phyloP scores from a whole-genome alignment of 2,329 filamentous ascomycete genomes.

The Cadophora malorum region DNA sequence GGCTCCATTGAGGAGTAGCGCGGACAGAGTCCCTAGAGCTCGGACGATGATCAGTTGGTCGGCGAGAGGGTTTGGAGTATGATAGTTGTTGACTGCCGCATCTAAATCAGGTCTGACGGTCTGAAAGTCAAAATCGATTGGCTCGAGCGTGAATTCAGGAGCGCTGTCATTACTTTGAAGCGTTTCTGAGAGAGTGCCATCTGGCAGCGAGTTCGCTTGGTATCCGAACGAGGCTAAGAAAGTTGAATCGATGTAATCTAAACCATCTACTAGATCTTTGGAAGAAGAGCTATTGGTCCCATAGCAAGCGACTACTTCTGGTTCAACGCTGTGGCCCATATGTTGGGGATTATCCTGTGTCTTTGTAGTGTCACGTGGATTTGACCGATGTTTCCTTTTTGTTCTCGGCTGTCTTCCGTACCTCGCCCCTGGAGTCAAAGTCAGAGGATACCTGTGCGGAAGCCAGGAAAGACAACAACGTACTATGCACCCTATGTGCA shows the following conservation, averaged over 20 bases:
- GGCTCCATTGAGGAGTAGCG: constrained; percentile 25
- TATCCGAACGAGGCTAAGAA: background rate
- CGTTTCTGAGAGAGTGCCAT: background rate
- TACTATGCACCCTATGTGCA: constrained; percentile 29
- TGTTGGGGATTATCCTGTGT: too few species aligned
- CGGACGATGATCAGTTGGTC: constrained; percentile 19
- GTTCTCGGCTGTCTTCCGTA: background rate
- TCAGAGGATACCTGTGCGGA: background rate
- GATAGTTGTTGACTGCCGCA: background rate
- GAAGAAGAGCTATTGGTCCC: background rate
- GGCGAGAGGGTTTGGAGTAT: constrained; percentile 12
- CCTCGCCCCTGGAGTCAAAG: background rate
- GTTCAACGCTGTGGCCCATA: too few species aligned
- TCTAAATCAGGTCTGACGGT: background rate
- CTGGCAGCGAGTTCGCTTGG: background rate
- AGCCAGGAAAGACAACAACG: background rate
- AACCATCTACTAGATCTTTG: background rate
- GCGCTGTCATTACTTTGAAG: background rate
- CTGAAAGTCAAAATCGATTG: background rate
- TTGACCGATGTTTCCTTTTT: background rate
- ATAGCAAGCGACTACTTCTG: too few species aligned
- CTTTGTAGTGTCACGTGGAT: background rate
- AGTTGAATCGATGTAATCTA: background rate
- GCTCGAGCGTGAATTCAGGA: background rate
- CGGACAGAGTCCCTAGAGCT: constrained; percentile 22